These are phyloP conservation scores for Kickxella alabastrina DNA, from an alignment of 192 early-diverging fungal species.

Conservation along the genomic window DNA sequence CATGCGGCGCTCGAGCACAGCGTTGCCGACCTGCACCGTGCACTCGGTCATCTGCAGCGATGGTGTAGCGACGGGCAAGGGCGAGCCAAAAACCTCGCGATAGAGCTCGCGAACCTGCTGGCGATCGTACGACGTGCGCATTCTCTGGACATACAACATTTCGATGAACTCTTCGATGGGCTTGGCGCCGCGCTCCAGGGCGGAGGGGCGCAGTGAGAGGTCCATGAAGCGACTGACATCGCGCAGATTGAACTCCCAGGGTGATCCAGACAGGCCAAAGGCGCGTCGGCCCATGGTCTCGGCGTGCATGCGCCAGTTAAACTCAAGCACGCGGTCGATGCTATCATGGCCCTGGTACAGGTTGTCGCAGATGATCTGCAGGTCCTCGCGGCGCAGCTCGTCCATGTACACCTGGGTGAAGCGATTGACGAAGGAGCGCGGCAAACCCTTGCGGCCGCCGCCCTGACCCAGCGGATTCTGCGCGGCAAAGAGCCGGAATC, in stretches of 20 bases:
- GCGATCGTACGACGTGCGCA: slow-evolving; percentile 81
- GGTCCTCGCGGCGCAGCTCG: slow-evolving; percentile 72
- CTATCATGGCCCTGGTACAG: slow-evolving; percentile 57
- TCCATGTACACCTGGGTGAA: slow-evolving; percentile 95
- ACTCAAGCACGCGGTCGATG: slow-evolving; percentile 48
- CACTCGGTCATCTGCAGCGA: slow-evolving; percentile 51
- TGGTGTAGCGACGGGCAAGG: slow-evolving; percentile 7
- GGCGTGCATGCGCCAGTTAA: slow-evolving; percentile 83
- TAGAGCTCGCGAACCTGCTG: slow-evolving; percentile 55
- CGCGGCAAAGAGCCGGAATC: slow-evolving; percentile 92
- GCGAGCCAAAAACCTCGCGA: slow-evolving; percentile 53
- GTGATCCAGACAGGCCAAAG: slow-evolving; percentile 75
- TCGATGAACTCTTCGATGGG: slow-evolving; percentile 62
- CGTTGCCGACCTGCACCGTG: slow-evolving; percentile 60
- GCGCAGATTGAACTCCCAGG: slow-evolving; percentile 99
- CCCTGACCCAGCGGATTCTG: slow-evolving; percentile 97
- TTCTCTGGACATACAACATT: slow-evolving; percentile 84
- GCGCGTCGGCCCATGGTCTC: slow-evolving; percentile 73
- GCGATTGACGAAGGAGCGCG: slow-evolving; percentile 94
- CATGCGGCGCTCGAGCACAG: slow-evolving; percentile 53
- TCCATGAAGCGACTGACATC: slow-evolving; percentile 95
- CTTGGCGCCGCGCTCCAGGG: slow-evolving; percentile 12
- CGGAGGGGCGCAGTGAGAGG: slow-evolving; percentile 48
- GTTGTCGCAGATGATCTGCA: slow-evolving; percentile 67
- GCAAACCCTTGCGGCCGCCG: slow-evolving; percentile 97